Evolutionary conservation across 176 grass and related monocot genomes (phyloP).

Genomic region (Oryza brachyantha): DNA sequence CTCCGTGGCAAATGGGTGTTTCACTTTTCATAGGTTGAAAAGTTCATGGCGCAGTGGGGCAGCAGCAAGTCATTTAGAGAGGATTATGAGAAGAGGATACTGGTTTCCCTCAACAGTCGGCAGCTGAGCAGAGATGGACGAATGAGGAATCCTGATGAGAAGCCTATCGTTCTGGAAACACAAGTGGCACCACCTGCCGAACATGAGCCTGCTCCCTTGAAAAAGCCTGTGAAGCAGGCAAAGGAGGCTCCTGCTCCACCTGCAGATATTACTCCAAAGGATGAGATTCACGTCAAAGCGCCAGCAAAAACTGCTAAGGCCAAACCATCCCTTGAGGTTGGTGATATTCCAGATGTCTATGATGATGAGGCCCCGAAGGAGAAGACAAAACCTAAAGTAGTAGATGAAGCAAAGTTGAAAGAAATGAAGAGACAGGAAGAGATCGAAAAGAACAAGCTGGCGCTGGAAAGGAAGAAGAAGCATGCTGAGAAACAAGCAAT

Average conservation of each 20-base stretch:
- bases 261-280: conserved; percentile 30
- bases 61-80: conserved; percentile 70
- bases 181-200: conserved; percentile 30
- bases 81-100: conserved; percentile 89
- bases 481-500: conserved; percentile 77
- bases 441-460: conserved; percentile 81
- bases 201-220: conserved; percentile 47
- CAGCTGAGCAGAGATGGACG: conserved; percentile 69
- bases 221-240: conserved; percentile 42
- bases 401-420: conserved; percentile 72
- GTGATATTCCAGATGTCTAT: conserved; percentile 41
- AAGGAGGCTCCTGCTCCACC: conserved; percentile 42
- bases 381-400: conserved; percentile 55
- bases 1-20: conserved; percentile 18
- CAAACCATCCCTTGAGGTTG: conserved; percentile 38
- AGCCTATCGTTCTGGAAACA: conserved; percentile 62
- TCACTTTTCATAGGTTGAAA: conserved; percentile 55
- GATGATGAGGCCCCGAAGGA: conserved; percentile 47
- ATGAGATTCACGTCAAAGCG: conserved; percentile 45
- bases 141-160: conserved; percentile 92
- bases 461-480: conserved; percentile 90
- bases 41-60: conserved; percentile 78
- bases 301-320: conserved; percentile 34
- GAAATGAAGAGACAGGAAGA: conserved; percentile 92
- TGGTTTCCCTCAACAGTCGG: conserved; percentile 65